Percentiles rank a stretch among this genome's conserved stretches.
Evolutionary conservation across 768 basidiomycete genomes (phyloP).

Genomic region (Termitomyces sp.): DNA sequence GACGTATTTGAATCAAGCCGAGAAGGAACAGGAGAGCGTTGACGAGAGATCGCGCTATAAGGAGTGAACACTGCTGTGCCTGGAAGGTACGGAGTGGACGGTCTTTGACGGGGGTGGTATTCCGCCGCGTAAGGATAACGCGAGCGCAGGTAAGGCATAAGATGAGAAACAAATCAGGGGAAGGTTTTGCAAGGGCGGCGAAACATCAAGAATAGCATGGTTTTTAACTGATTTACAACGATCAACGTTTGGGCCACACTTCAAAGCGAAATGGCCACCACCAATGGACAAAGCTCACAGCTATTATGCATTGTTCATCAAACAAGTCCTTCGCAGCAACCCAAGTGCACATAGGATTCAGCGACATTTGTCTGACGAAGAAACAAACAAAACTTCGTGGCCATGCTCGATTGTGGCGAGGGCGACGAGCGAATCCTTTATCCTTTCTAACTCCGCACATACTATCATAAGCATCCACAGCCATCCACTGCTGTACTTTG

Average conservation of each 20-base stretch:
- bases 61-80: not conserved
- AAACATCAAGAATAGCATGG: not conserved
- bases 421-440: not conserved
- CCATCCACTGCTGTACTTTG: too few species aligned
- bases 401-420: not conserved
- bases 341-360: not conserved
- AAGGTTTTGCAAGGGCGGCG: not conserved
- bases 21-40: not conserved
- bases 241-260: constrained; percentile 7
- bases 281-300: constrained; percentile 9
- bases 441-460: not conserved
- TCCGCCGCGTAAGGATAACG: not conserved
- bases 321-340: not conserved
- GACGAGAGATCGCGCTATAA: not conserved
- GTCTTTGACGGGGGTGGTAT: not conserved
- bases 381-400: not conserved
- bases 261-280: constrained; percentile 6
- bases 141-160: not conserved
- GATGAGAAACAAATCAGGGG: not conserved
- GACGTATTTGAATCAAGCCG: not conserved
- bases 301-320: constrained; percentile 3
- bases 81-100: not conserved
- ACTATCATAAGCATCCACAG: too few species aligned
- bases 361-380: not conserved
- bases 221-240: constrained; percentile 2